Base-by-base conservation (phyloP, 2,329 filamentous ascomycete species). In the Mycosphaerella arachidis region DNA sequence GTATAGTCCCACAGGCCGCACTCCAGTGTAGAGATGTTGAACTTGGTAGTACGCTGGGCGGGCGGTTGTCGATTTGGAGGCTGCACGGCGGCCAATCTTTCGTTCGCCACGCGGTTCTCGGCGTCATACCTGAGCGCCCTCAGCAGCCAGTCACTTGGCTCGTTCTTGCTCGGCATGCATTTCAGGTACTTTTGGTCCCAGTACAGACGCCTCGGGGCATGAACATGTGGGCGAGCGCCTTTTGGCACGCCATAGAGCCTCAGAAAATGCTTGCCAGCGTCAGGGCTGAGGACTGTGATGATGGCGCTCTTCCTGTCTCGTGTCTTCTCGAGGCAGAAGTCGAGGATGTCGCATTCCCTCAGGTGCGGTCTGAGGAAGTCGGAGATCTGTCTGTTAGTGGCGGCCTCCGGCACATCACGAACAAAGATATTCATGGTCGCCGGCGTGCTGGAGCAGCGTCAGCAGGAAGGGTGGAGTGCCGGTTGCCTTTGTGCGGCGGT, bases 1-100 rank as follows among this genome's bases (percentile, higher is more conserved):
- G 72, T 62, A 60, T 78, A 80, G 43, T 71, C 70, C 77, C 78
- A 82, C 1, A 75, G 65, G 4, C 81, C 79, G 60, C 76, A 79
- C 10, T 71, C 74, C 9, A 79, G 66, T 24, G 63, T 69, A 20
- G 67, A 62, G 29, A 72, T 69, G 13, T 66, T 50, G 55, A 79
- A 79, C 4, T 55, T 62, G 65, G 74, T 64, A 48, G 46, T 59
- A 20, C 24, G 24, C 24, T 24, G 24, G 24, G 2, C 24, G 24
- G 24, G 24, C 24, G 24, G 24, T 24, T 24, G 24, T 24, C 24
- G 24, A 24, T 1, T 24, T 24, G 24, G 24, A 24, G 24, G 24
- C 24, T 24, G 24, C 24, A 24, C 24, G 24, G 24, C 24, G 24
- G 24, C 24, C 24, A 24, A 24, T 24, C 24, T 24, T 24, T 24